Evolutionary conservation across 202 grass and related monocot genomes (phyloP).

Genomic region (Zizania palustris): DNA sequence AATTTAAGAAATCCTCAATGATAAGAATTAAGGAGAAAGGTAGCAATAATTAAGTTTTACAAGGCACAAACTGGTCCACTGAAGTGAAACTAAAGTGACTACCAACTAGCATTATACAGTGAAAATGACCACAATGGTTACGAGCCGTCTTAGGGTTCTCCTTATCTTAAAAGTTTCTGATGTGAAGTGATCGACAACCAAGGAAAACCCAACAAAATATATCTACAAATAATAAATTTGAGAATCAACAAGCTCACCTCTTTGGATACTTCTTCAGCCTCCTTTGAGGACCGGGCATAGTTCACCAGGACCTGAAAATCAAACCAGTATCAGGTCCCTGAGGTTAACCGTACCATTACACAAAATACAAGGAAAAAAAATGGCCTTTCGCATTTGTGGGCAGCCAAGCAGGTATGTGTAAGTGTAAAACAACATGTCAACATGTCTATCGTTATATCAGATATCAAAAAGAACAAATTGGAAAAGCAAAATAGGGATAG

Average conservation of each 20-base stretch:
- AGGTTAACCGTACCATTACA: constrained; percentile 1
- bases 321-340: constrained; percentile 21
- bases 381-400: background rate
- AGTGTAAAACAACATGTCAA: background rate
- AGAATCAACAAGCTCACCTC: constrained; percentile 51
- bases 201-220: constrained; percentile 14
- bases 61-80: constrained; percentile 8
- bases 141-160: background rate
- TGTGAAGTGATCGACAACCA: background rate
- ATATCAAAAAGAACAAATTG: background rate
- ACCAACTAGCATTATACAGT: background rate
- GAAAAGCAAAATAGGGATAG: background rate
- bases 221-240: constrained; percentile 2
- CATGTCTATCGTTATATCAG: constrained; percentile 23
- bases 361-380: background rate
- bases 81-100: constrained; percentile 24
- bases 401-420: background rate
- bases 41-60: background rate
- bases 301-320: constrained; percentile 79
- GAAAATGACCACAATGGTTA: constrained; percentile 6
- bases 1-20: background rate
- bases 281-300: constrained; percentile 92
- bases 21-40: background rate
- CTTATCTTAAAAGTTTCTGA: background rate
- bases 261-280: constrained; percentile 92